Evolutionary conservation across 2,329 filamentous ascomycete genomes (phyloP).

Genomic region (Alternaria sp.): DNA sequence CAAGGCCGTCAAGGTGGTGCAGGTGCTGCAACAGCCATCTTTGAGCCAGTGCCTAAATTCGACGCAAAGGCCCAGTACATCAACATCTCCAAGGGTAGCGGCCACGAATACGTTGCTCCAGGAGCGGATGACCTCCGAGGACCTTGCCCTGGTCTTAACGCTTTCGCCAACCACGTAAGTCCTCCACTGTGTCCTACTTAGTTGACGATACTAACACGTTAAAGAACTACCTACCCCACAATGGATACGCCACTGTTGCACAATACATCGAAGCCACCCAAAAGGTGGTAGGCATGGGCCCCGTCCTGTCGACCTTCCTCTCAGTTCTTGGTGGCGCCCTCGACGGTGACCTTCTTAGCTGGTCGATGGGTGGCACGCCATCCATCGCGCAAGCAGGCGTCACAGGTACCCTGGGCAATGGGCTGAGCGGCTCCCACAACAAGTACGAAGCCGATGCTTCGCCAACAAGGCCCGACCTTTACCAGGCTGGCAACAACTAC

Average conservation of each 20-base stretch:
- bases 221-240: slow-evolving; percentile 29
- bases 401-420: slow-evolving; percentile 27
- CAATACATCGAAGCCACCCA: slow-evolving; percentile 30
- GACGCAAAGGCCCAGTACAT: slow-evolving; percentile 23
- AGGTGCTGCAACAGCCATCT: slow-evolving; percentile 25
- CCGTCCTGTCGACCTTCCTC: slow-evolving; percentile 19
- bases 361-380: slow-evolving; percentile 32
- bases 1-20: slow-evolving; percentile 22
- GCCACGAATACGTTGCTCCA: slow-evolving; percentile 34
- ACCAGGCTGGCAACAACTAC: slow-evolving; percentile 31
- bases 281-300: slow-evolving; percentile 31
- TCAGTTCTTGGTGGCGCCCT: slow-evolving; percentile 24
- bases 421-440: slow-evolving; percentile 29
- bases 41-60: slow-evolving; percentile 31
- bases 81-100: slow-evolving; percentile 24
- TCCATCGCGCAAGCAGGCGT: slow-evolving; percentile 24
- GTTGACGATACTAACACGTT: not conserved
- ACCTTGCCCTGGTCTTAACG: slow-evolving; percentile 33
- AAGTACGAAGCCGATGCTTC: slow-evolving; percentile 34
- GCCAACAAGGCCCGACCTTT: slow-evolving; percentile 29
- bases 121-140: slow-evolving; percentile 30
- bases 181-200: not conserved
- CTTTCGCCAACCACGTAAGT: slow-evolving; percentile 32
- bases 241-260: slow-evolving; percentile 25
- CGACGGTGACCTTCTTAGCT: slow-evolving; percentile 26